Conservation (phyloP, 768 basidiomycete species). For the Serendipita indica region DNA sequence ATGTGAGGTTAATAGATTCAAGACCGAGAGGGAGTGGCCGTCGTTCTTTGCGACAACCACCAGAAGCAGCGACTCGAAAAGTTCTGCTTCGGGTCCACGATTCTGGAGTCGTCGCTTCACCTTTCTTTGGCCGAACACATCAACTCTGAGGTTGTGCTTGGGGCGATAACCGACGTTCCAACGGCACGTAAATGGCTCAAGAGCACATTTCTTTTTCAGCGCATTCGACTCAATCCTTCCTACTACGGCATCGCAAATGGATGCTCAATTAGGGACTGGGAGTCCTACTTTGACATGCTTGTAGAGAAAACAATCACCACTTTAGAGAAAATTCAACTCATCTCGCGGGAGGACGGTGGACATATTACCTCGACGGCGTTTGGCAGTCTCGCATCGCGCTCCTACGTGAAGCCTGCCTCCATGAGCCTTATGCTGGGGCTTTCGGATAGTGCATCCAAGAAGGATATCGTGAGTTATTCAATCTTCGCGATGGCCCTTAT, state of each 20-base stretch:
- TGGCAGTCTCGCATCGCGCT: conserved; percentile 23
- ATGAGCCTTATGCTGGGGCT: conserved; percentile 54
- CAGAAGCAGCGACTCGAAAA: conserved; percentile 57
- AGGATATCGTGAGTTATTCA: conserved; percentile 46
- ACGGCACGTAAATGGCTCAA: conserved; percentile 73
- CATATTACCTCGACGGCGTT: conserved; percentile 50
- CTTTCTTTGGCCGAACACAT: conserved; percentile 75
- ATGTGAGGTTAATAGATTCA: conserved; percentile 7
- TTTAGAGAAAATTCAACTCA: conserved; percentile 45
- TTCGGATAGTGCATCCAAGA: conserved; percentile 36
- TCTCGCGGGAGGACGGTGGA: conserved; percentile 32
- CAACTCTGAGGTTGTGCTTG: conserved; percentile 83
- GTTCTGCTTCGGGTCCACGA: conserved; percentile 52
- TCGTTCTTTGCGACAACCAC: conserved; percentile 67
- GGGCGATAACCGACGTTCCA: conserved; percentile 56
- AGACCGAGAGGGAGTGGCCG: conserved; percentile 73
- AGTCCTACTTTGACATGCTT: conserved; percentile 55
- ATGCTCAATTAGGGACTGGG: conserved; percentile 43
- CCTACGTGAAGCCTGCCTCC: conserved; percentile 24
- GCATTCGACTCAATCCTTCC: conserved; percentile 69
- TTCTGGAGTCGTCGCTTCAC: conserved; percentile 79
- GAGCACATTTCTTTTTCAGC: conserved; percentile 72
- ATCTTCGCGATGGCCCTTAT: conserved; percentile 9
- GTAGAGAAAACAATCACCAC: conserved; percentile 49
- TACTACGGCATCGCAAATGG: conserved; percentile 45